phyloP scores from a whole-genome alignment of 495 filamentous ascomycete species.

The Xylaria castorea region DNA sequence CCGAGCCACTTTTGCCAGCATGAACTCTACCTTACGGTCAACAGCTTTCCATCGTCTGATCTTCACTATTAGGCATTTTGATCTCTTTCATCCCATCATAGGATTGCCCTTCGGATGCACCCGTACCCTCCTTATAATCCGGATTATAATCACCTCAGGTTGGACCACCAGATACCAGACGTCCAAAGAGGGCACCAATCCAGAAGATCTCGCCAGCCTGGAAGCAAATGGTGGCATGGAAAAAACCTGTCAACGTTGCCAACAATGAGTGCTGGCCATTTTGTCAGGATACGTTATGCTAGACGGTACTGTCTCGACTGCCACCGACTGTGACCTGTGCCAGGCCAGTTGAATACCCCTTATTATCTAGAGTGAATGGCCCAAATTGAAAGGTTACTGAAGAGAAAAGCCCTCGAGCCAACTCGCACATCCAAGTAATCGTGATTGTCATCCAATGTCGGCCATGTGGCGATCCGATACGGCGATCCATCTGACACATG shows the following conservation, averaged over 20 bases:
- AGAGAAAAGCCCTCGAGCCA: background rate
- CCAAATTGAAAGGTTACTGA: background rate
- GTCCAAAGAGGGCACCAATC: background rate
- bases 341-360: background rate
- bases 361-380: background rate
- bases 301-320: background rate
- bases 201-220: background rate
- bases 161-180: background rate
- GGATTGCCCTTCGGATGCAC: slow-evolving; percentile 14
- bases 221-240: background rate
- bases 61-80: slow-evolving; percentile 25
- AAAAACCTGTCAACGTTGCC: background rate
- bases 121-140: slow-evolving; percentile 12
- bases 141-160: slow-evolving; percentile 9
- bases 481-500: slow-evolving; percentile 42
- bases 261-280: background rate
- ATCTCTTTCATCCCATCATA: slow-evolving; percentile 23
- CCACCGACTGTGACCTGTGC: background rate
- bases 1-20: slow-evolving; percentile 2
- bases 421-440: background rate
- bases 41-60: slow-evolving; percentile 11
- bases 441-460: slow-evolving; percentile 4
- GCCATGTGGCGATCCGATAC: slow-evolving; percentile 35
- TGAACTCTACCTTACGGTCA: background rate
- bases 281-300: background rate